phyloP scores from a whole-genome alignment of 1,284 basidiomycete genomes.

The Grifola frondosa region DNA sequence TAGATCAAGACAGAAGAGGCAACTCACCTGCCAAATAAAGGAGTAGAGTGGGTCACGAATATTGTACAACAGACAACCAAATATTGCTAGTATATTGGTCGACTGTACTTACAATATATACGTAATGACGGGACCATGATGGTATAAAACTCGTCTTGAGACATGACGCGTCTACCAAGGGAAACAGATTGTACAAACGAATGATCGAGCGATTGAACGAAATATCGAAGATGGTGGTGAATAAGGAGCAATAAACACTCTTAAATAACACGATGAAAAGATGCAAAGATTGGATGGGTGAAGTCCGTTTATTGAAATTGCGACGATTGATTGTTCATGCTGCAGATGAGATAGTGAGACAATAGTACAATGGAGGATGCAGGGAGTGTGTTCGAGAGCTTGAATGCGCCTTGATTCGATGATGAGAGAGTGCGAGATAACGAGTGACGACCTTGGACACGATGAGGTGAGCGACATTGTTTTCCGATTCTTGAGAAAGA shows the following conservation, averaged over 20 bases:
- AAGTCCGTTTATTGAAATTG: not conserved
- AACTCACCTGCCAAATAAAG: too few species aligned
- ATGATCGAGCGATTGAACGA: too few species aligned
- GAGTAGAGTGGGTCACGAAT: too few species aligned
- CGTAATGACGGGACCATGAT: too few species aligned
- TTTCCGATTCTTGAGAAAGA: slow-evolving; percentile 9
- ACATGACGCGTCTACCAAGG: too few species aligned
- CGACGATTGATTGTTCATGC: slow-evolving; percentile 3
- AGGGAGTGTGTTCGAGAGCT: not conserved
- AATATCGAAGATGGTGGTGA: slow-evolving; percentile 14
- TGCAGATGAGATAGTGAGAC: not conserved
- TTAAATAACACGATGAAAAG: not conserved
- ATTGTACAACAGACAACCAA: too few species aligned
- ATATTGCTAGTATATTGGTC: too few species aligned
- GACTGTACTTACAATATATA: too few species aligned
- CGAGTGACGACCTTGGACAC: not conserved
- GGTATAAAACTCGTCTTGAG: too few species aligned
- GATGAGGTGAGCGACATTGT: slow-evolving; percentile 11
- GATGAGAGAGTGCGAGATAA: slow-evolving; percentile 4
- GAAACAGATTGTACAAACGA: too few species aligned
- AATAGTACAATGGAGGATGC: too few species aligned
- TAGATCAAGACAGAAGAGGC: too few species aligned
- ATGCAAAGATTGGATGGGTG: not conserved
- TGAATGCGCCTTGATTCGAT: slow-evolving; percentile 6
- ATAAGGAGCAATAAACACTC: slow-evolving; percentile 27